Percentiles rank a stretch among this genome's conserved stretches.
These are phyloP conservation scores for Chaetomium olivaceum DNA, from an alignment of 2,329 filamentous ascomycete genomes.

Conservation along the genomic window DNA sequence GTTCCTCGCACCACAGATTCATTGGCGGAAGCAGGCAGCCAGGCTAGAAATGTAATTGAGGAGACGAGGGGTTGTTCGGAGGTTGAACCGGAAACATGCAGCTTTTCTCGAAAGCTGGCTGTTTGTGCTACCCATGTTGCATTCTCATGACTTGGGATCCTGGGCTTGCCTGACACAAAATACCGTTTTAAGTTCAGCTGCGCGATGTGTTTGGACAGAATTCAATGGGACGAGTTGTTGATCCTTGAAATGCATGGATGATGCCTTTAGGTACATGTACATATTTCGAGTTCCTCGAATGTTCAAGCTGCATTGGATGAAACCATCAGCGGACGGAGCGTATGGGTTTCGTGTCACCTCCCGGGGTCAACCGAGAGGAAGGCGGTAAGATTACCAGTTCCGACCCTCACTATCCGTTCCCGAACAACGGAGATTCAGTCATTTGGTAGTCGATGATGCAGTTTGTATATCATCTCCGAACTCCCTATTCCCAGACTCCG, in stretches of 20 bases:
- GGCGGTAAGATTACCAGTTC: background rate
- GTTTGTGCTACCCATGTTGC: background rate
- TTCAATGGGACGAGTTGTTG: background rate
- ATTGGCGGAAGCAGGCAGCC: conserved; percentile 15
- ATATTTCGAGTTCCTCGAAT: background rate
- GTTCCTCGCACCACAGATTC: conserved; percentile 14
- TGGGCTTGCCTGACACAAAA: background rate
- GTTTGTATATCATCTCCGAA: background rate
- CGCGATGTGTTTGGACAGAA: background rate
- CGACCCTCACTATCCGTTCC: background rate
- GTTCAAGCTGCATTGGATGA: background rate
- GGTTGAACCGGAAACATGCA: conserved; percentile 1
- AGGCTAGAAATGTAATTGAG: background rate
- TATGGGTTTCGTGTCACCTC: background rate
- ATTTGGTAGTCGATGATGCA: background rate
- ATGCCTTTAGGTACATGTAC: background rate
- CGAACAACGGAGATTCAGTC: background rate
- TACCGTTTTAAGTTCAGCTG: background rate
- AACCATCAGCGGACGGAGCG: background rate
- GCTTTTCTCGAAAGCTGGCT: background rate
- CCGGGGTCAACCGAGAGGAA: background rate
- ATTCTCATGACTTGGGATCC: background rate
- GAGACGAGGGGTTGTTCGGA: background rate
- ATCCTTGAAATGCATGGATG: background rate
- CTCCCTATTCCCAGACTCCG: background rate